Conservation (phyloP, 2,329 filamentous ascomycete species). For the Rutstroemia sp. region DNA sequence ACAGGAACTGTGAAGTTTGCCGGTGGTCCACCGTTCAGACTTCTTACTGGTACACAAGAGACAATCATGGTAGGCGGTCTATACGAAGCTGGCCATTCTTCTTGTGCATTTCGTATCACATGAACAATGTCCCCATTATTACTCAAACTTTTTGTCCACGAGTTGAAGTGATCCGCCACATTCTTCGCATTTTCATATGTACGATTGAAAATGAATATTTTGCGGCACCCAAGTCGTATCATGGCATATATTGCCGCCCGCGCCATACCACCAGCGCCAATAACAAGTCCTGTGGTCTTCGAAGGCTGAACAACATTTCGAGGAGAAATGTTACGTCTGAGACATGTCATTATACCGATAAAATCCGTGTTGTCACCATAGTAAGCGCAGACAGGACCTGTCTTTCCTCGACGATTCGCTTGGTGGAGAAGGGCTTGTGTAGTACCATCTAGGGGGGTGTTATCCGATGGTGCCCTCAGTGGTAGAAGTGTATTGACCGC, state of each 20-base stretch:
- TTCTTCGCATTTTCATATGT: conserved; percentile 56
- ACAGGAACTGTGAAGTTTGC: conserved; percentile 63
- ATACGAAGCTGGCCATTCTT: conserved; percentile 57
- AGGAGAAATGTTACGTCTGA: conserved; percentile 64
- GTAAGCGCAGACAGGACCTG: conserved; percentile 59
- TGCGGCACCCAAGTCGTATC: conserved; percentile 68
- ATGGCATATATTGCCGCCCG: conserved; percentile 71
- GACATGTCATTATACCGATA: conserved; percentile 69
- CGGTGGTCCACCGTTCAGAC: conserved; percentile 53
- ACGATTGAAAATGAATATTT: conserved; percentile 69
- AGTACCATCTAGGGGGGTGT: conserved; percentile 42
- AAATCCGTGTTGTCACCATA: conserved; percentile 80
- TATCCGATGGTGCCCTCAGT: conserved; percentile 38
- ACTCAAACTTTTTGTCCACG: conserved; percentile 29
- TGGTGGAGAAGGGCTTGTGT: conserved; percentile 29
- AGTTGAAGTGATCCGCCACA: conserved; percentile 63
- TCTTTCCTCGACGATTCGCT: conserved; percentile 49
- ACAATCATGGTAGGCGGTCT: conserved; percentile 65
- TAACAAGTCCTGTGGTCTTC: conserved; percentile 43
- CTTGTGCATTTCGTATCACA: conserved; percentile 50
- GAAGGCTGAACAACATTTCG: conserved; percentile 54
- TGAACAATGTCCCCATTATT: conserved; percentile 25
- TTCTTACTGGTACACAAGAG: conserved; percentile 67
- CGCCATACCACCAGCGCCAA: conserved; percentile 69
- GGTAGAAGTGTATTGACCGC: conserved; percentile 72